phyloP scores from a whole-genome alignment of 2,329 filamentous ascomycete species.

The Xylariaceae sp. region DNA sequence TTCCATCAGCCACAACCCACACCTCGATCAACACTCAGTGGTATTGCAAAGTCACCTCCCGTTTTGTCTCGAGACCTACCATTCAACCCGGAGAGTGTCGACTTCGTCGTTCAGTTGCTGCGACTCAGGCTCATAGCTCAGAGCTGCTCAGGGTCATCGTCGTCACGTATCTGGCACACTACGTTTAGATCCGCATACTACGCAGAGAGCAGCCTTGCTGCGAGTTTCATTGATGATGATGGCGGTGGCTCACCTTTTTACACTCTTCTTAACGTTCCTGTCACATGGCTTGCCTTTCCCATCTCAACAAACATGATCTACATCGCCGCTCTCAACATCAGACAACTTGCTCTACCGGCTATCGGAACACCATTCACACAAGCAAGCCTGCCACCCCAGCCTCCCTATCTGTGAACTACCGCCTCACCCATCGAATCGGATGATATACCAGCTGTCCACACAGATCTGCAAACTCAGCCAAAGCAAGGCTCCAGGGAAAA shows the following conservation, averaged over 20 bases:
- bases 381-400: no score
- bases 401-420: no score
- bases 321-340: no score
- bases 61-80: background rate
- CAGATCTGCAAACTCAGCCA: no score
- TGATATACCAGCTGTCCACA: no score
- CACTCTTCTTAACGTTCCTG: no score
- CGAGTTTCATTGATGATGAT: background rate
- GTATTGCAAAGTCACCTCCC: constrained; percentile 3
- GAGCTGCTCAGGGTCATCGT: constrained; percentile 1
- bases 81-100: background rate
- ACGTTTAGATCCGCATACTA: background rate
- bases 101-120: background rate
- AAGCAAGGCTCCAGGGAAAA: no score
- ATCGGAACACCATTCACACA: no score
- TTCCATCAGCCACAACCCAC: constrained; percentile 14
- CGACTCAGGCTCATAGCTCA: background rate
- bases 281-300: no score
- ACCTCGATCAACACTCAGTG: constrained; percentile 12
- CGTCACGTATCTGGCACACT: background rate
- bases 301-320: no score
- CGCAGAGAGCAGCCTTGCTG: background rate
- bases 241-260: background rate
- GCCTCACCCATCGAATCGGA: no score
- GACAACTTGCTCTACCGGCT: no score